Evolutionary conservation across 495 filamentous ascomycete genomes (phyloP), one percentile per base, ranked within the genome.

Genomic region (Neurospora tetraspora): DNA sequence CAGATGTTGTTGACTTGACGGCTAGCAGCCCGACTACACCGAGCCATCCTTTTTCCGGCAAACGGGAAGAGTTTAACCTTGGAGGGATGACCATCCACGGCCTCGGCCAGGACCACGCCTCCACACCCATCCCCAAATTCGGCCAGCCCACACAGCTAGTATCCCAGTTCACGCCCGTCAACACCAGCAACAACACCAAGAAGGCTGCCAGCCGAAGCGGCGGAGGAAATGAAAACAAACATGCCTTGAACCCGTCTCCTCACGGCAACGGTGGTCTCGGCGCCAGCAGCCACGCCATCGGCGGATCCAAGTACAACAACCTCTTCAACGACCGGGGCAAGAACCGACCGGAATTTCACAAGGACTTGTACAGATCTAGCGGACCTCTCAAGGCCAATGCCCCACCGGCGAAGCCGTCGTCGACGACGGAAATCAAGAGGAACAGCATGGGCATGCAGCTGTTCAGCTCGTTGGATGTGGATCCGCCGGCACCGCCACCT

Each of bases 341-440:
- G 72, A 82, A 71, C 47, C 82, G 83, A 5, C 84, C 83, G 12
- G 85, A 86, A 75, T 81, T 83, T 53, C 85, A 86, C 72, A 79
- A 78, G 39, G 82, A 83, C 71, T 79, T 84, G 72, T 80, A 82
- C 71, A 77, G 73, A 65, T 65, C 53, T 65, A 65, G 53, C 53
- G 53, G 53, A 65, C 14, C 53, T 34, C 53, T 65, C 53, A 65
- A 65, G 73, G 74, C 73, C 5, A 71, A 71, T 1, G 71, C 68
- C 34, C 75, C 74, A 20, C 83, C 85, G 7, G 43, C 81, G 73
- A 81, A 82, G 70, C 80, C 83, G 42, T 4, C 18, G 42, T 3
- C 39, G 39, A 18, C 39, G 69, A 79, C 71, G 70, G 77, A 80
- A 71, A 72, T 81, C 42, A 81, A 76, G 71, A 81, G 53, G 53